Percentiles rank a stretch among this genome's conserved stretches.
Evolutionary conservation across 345 rosid genomes (phyloP).

Genomic region (Barbarea vulgaris): DNA sequence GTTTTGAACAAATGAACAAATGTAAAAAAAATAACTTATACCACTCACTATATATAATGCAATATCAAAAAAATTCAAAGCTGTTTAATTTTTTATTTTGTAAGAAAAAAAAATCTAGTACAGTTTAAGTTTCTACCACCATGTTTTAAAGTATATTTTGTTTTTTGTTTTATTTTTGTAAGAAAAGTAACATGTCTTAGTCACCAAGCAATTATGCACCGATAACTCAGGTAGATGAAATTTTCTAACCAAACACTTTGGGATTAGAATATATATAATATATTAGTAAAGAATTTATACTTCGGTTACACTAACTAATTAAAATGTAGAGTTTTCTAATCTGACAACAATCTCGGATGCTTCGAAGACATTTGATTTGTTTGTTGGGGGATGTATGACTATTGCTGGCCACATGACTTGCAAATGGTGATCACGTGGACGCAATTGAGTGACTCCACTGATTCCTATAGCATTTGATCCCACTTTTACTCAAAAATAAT

Average conservation of each 20-base stretch:
- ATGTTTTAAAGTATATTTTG: background rate
- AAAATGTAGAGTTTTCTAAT: background rate
- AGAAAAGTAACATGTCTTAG: background rate
- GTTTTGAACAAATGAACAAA: background rate
- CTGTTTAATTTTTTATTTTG: background rate
- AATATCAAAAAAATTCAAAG: background rate
- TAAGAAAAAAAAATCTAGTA: background rate
- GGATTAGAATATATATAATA: background rate
- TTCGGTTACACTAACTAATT: conserved; percentile 10
- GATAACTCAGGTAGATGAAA: background rate
- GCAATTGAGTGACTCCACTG: background rate
- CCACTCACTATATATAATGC: background rate
- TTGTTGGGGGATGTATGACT: conserved; percentile 24
- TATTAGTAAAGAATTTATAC: background rate
- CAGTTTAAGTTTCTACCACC: background rate
- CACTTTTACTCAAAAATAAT: background rate
- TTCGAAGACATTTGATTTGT: conserved; percentile 25
- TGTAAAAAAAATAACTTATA: background rate
- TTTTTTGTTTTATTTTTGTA: background rate
- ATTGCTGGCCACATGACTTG: background rate
- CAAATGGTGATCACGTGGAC: background rate
- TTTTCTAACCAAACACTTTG: conserved; percentile 28
- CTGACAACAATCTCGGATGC: background rate
- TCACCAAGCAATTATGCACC: conserved; percentile 9
- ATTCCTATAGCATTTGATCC: background rate